phyloP scores from a whole-genome alignment of 495 filamentous ascomycete genomes.

The Cercophora newfieldiana region DNA sequence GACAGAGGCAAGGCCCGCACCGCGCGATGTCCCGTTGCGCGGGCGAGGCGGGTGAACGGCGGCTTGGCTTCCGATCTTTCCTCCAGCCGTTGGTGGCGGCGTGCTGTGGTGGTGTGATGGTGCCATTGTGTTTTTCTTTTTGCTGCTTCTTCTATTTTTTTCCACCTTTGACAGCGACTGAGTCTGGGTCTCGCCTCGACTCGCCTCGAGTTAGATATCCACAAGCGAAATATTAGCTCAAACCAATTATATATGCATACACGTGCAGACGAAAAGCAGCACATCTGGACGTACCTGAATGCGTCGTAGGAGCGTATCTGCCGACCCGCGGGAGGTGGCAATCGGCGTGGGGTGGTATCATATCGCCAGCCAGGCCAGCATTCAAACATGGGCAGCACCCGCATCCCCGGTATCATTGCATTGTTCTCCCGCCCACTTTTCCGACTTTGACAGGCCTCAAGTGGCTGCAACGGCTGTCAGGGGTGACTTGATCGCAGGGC shows the following conservation, averaged over 20 bases:
- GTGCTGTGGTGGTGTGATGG: not conserved
- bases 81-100: not conserved
- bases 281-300: not conserved
- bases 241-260: not conserved
- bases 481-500: not conserved
- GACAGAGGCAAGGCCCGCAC: not conserved
- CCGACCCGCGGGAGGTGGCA: slow-evolving; percentile 1
- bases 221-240: not conserved
- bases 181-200: not conserved
- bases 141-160: not conserved
- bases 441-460: not conserved
- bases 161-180: not conserved
- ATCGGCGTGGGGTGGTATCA: slow-evolving; percentile 8
- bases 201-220: not conserved
- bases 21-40: not conserved
- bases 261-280: not conserved
- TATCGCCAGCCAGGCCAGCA: not conserved
- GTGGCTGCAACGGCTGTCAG: slow-evolving; percentile 4
- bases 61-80: not conserved
- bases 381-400: not conserved
- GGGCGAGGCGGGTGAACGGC: not conserved
- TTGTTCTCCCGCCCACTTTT: slow-evolving; percentile 4
- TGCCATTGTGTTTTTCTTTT: not conserved
- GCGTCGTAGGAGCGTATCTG: not conserved
- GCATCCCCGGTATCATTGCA: slow-evolving; percentile 1